Base-by-base conservation (phyloP, 352 stramenopile genomes). In the Pythium coloratum region DNA sequence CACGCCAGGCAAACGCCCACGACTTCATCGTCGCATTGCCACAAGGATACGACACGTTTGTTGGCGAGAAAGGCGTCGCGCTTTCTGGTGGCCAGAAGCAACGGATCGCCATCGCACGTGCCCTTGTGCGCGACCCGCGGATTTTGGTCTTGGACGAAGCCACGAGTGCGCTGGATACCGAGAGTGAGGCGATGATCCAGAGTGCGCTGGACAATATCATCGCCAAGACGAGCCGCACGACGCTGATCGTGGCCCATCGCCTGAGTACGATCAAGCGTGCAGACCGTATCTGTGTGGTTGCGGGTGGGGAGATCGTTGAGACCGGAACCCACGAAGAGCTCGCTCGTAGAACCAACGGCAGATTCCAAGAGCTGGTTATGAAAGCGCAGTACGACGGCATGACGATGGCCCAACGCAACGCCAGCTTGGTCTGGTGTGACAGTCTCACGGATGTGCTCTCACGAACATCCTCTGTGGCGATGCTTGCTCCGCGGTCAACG, bases 141-240 rank as follows among this genome's bases (percentile, higher is more conserved):
- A 73, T 93, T 58, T 61, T 88, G 28, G 55, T 89, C 13, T 63
- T 89, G 14, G 87, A 95, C 67, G 91, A 96, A 71, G 86, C 90
- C 2, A 97, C 88, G 7, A 73, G 78, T 38, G 78, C 81, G 6
- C 71, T 97, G 6, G 89, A 94, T 66, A 76, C 73, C 9, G 86
- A 93, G 53, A 84, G 75, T 38, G 88, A 96, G 64, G 73, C 74
- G 2, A 67, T 79, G 2, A 83, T 97, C 0, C 86, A 97, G 73
- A 62, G 69, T 28, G 80, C 78, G 5, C 42, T 86, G 4, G 72
- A 86, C 34, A 76, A 75, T 6, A 70, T 86, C 47, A 73, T 88
- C 33, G 18, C 56, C 12, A 63, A 69, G 14, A 75, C 66, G 1
- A 60, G 18, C 49, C 69, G 75, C 34, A 81, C 77, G 42, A 85